Conservation (phyloP, 2,329 filamentous ascomycete species). For the Leptoxyphium fumago region DNA sequence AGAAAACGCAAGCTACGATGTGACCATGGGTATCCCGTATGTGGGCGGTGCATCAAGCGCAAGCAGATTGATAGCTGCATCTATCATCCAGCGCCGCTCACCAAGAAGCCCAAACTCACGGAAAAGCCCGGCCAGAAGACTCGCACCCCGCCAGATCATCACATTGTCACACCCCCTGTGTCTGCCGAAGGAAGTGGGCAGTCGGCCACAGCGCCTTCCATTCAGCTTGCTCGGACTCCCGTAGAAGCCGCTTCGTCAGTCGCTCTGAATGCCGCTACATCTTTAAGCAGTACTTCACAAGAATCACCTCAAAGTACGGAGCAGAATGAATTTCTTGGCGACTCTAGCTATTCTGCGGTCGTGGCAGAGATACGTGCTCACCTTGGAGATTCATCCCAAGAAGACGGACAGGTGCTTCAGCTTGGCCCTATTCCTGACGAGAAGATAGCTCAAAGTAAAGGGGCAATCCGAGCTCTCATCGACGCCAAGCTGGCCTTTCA, state of each 20-base stretch:
- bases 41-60: constrained; percentile 9
- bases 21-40: constrained; percentile 10
- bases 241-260: not conserved
- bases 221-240: not conserved
- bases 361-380: constrained; percentile 11
- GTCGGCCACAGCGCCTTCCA: not conserved
- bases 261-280: not conserved
- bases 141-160: not conserved
- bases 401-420: constrained; percentile 1
- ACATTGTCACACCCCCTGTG: not conserved
- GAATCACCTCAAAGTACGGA: not conserved
- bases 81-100: constrained; percentile 14
- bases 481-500: not conserved
- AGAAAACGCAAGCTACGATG: constrained; percentile 12
- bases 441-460: constrained; percentile 4
- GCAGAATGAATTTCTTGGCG: constrained; percentile 7
- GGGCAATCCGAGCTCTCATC: constrained; percentile 3
- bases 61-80: constrained; percentile 6
- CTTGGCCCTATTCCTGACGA: constrained; percentile 5
- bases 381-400: constrained; percentile 7
- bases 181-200: not conserved
- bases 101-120: constrained; percentile 1
- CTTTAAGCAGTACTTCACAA: not conserved
- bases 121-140: not conserved
- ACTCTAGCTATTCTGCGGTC: constrained; percentile 8